Conservation (phyloP, 1,284 basidiomycete species). For the Ganoderma resinaceum region DNA sequence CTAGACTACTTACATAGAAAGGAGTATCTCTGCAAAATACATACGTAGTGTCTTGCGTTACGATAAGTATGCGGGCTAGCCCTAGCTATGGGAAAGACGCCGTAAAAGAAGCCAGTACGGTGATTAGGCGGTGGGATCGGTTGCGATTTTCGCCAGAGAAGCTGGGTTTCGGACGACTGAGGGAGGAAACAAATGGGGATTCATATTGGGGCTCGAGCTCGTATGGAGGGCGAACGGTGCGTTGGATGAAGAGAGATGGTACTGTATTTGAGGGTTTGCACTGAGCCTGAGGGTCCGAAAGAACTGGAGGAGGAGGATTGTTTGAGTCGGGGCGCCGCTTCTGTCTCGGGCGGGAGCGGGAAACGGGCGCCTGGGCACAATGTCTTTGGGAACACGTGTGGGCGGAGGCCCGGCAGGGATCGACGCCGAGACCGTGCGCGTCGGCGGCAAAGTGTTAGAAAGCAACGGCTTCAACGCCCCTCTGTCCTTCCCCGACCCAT, state of each 20-base stretch:
- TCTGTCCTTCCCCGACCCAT: slow-evolving; percentile 16
- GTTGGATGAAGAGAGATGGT: not conserved
- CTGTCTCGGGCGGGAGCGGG: not conserved
- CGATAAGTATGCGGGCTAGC: not conserved
- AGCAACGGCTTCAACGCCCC: slow-evolving; percentile 23
- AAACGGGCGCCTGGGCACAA: not conserved
- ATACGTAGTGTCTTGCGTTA: not conserved
- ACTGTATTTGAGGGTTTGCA: not conserved
- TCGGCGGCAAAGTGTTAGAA: slow-evolving; percentile 30
- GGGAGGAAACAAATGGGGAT: not conserved
- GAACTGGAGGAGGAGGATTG: not conserved
- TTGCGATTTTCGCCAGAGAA: slow-evolving; percentile 3
- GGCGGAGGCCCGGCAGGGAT: slow-evolving; percentile 25
- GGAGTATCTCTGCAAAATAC: no score
- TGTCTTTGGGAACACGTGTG: slow-evolving; percentile 18
- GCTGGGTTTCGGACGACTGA: not conserved
- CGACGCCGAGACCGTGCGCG: slow-evolving; percentile 30
- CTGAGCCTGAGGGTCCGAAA: not conserved
- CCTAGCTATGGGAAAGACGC: not conserved
- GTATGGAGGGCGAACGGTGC: not conserved
- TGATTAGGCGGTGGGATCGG: not conserved
- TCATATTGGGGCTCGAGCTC: not conserved
- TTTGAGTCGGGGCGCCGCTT: not conserved
- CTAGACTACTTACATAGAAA: not conserved
- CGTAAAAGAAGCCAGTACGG: not conserved